phyloP scores from a whole-genome alignment of 78 protist genomes.

The Monocercomonoides exilis region DNA sequence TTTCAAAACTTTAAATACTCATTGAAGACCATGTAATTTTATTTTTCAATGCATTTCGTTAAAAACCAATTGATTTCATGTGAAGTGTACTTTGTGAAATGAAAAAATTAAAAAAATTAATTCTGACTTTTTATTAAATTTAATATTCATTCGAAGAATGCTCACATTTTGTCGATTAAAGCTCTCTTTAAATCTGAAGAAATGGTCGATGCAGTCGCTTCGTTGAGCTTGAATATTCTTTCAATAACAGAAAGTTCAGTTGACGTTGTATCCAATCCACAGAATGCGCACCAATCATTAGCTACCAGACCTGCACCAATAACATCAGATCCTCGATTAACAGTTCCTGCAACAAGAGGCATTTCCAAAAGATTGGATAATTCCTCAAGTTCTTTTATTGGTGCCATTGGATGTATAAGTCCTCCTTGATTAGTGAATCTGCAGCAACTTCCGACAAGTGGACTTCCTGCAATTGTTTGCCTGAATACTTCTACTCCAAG shows the following conservation, averaged over 20 bases:
- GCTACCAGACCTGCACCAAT: conserved; percentile 25
- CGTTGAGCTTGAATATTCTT: conserved; percentile 13
- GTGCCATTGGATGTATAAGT: conserved; percentile 7
- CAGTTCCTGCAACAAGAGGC: conserved; percentile 24
- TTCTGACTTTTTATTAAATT: too few relatives aligned
- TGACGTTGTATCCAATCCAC: conserved; percentile 17
- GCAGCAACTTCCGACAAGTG: conserved; percentile 26
- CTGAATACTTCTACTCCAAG: conserved; percentile 23
- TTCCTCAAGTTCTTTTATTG: conserved; percentile 15
- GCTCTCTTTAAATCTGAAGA: too few relatives aligned
- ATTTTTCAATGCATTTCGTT: too few relatives aligned
- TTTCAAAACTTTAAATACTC: too few relatives aligned
- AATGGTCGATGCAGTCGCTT: too few relatives aligned
- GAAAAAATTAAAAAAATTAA: too few relatives aligned
- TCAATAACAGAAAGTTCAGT: conserved; percentile 21
- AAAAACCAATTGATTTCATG: too few relatives aligned
- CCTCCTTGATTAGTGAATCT: conserved; percentile 28
- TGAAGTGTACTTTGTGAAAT: too few relatives aligned
- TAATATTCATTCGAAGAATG: too few relatives aligned
- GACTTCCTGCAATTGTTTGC: conserved; percentile 14
- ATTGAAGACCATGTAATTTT: too few relatives aligned
- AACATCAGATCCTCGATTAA: conserved; percentile 10
- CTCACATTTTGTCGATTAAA: too few relatives aligned
- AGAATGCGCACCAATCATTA: conserved; percentile 30
- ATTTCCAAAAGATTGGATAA: conserved; percentile 1